Evolutionary conservation across 345 rosid genomes (phyloP).

Genomic region (Pelargonium nanum): DNA sequence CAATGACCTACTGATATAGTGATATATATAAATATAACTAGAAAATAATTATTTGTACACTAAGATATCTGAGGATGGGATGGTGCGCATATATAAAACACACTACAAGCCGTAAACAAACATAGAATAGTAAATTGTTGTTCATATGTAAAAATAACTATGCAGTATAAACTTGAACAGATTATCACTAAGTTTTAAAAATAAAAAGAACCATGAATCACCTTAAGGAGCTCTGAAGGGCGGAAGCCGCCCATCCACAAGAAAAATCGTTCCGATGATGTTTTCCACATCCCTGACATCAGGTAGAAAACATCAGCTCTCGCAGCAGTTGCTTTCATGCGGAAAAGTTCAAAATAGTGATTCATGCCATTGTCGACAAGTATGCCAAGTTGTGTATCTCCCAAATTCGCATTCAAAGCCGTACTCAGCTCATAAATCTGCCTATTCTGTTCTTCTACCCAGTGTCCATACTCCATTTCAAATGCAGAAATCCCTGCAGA

Average conservation of each 20-base stretch:
- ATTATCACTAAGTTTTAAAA: not conserved
- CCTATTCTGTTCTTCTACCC: constrained; percentile 74
- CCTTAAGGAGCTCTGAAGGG: constrained; percentile 94
- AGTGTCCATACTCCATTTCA: constrained; percentile 79
- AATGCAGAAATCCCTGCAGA: constrained; percentile 57
- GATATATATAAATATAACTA: too few relatives aligned
- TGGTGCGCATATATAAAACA: too few relatives aligned
- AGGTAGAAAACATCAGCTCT: constrained; percentile 70
- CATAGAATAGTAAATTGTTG: too few relatives aligned
- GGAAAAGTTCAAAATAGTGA: constrained; percentile 78
- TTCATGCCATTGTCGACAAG: constrained; percentile 57
- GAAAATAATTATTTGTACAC: too few relatives aligned
- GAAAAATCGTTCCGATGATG: constrained; percentile 85
- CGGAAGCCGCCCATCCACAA: constrained; percentile 93
- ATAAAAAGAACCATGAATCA: constrained; percentile 12
- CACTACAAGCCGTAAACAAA: too few relatives aligned
- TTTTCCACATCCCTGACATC: constrained; percentile 84
- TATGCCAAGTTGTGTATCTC: constrained; percentile 49
- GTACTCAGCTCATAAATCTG: constrained; percentile 48
- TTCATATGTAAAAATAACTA: too few relatives aligned
- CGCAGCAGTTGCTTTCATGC: constrained; percentile 67
- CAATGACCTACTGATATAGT: too few relatives aligned
- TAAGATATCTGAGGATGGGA: too few relatives aligned
- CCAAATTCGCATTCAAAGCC: constrained; percentile 49
- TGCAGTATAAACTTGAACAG: too few relatives aligned